Evolutionary conservation across 2,329 filamentous ascomycete genomes (phyloP).

Genomic region (Helotiales sp.): DNA sequence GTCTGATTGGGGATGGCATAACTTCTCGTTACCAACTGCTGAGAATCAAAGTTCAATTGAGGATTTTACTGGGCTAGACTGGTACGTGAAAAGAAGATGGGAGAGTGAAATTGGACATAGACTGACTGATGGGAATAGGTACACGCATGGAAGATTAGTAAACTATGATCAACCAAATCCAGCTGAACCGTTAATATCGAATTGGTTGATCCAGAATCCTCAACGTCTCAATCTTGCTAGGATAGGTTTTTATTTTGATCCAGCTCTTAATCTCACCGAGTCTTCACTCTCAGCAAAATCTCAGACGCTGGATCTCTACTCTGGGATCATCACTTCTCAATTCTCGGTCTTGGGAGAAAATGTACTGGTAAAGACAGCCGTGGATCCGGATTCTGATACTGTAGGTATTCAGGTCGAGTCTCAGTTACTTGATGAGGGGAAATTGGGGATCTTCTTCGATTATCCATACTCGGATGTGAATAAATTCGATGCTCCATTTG

Average conservation of each 20-base stretch:
- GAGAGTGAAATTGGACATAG: background rate
- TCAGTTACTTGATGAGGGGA: slow-evolving; percentile 34
- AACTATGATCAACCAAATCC: slow-evolving; percentile 46
- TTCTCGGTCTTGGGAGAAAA: slow-evolving; percentile 36
- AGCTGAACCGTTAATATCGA: slow-evolving; percentile 38
- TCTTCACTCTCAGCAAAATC: slow-evolving; percentile 31
- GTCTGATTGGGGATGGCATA: slow-evolving; percentile 48
- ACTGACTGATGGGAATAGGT: slow-evolving; percentile 28
- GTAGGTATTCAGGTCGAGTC: slow-evolving; percentile 41
- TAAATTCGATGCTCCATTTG: slow-evolving; percentile 45
- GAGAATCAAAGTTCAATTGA: slow-evolving; percentile 34
- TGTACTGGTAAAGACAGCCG: slow-evolving; percentile 40
- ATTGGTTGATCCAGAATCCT: slow-evolving; percentile 54
- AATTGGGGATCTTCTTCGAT: slow-evolving; percentile 42
- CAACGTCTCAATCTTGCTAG: slow-evolving; percentile 46
- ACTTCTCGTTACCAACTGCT: slow-evolving; percentile 42
- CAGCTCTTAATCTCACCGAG: slow-evolving; percentile 32
- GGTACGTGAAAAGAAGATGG: slow-evolving; percentile 22
- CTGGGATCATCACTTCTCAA: slow-evolving; percentile 40
- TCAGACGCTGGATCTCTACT: slow-evolving; percentile 41
- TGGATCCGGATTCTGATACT: slow-evolving; percentile 41
- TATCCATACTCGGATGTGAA: slow-evolving; percentile 44
- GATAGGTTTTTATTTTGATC: slow-evolving; percentile 41
- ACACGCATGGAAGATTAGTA: slow-evolving; percentile 43
- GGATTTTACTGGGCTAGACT: slow-evolving; percentile 43